phyloP scores from a whole-genome alignment of 2,329 filamentous ascomycete genomes.

The Colletotrichum tofieldiae region DNA sequence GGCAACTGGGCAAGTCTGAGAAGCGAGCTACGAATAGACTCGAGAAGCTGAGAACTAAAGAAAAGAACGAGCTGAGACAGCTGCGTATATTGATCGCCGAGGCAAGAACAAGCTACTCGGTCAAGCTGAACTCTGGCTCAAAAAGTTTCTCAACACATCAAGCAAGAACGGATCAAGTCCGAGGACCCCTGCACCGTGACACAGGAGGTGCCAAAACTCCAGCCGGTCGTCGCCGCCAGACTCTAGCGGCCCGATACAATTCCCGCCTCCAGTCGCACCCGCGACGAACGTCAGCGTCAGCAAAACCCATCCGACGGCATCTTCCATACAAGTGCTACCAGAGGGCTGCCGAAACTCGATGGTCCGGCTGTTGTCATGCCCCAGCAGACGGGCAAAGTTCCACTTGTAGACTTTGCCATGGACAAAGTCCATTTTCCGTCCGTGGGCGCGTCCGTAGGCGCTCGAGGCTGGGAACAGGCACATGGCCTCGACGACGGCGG shows the following conservation, averaged over 20 bases:
- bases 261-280: constrained; percentile 46
- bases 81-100: background rate
- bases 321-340: constrained; percentile 50
- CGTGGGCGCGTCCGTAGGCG: constrained; percentile 51
- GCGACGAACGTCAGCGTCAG: constrained; percentile 54
- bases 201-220: constrained; percentile 40
- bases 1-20: too few species aligned
- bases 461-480: constrained; percentile 52
- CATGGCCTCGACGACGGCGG: constrained; percentile 50
- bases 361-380: constrained; percentile 44
- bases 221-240: constrained; percentile 19
- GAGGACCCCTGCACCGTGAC: constrained; percentile 30
- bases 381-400: constrained; percentile 53
- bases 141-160: constrained; percentile 24
- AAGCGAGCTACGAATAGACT: background rate
- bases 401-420: constrained; percentile 59
- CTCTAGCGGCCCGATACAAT: constrained; percentile 26
- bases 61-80: background rate
- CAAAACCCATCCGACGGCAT: constrained; percentile 52
- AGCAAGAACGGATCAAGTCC: constrained; percentile 37
- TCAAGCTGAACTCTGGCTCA: constrained; percentile 10
- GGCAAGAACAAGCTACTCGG: background rate
- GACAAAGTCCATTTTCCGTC: constrained; percentile 53
- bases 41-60: background rate
- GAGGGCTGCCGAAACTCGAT: constrained; percentile 58